Evolutionary conservation across 1,284 basidiomycete genomes (phyloP), one percentile per base, ranked within the genome.

Genomic region (Cryptococcus sp.): DNA sequence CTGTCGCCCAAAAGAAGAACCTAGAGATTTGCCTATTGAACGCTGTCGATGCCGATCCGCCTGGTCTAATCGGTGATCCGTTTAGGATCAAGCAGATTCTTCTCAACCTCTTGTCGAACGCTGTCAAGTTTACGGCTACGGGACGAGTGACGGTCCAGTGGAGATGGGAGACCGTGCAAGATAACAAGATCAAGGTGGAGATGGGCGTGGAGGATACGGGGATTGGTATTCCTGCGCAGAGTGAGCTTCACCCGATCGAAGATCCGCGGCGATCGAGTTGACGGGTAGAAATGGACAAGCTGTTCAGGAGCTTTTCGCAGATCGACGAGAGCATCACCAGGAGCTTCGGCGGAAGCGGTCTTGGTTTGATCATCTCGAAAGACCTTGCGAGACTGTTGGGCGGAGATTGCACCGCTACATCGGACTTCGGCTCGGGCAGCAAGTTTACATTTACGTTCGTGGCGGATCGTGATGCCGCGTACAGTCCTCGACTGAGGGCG

Each of bases 241-340:
- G 55, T 57, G 36, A 46, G 52, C 51, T 14, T 23, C 7, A 24
- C 22, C 33, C 6, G n/a, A n/a, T 45, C 10, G 19, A 5, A 10
- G 14, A 42, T 38, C n/a, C 10, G 25, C 9, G 11, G 10, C 10
- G 5, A 10, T n/a, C 11, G 28, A 14, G 22, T 42, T 47, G 18
- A 43, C 19, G 14, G 26, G 1, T 45, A 52, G 61, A 68, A 52
- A 62, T 70, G 57, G 52, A 65, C 51, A 62, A 65, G 48, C 58
- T 73, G 2, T 73, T 73, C 58, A 59, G 64, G 37, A 60, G 58
- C 31, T 73, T 73, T 43, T 65, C 63, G 9, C 72, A 73, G 45
- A 58, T 73, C 11, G 70, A 73, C 49, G 58, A 63, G 42, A 63
- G 60, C 10, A 71, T 70, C 33, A 67, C 71, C 0, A 44, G 72